Evolutionary conservation across 306 rosid genomes (phyloP), one percentile per base, ranked within the genome.

Genomic region (Senna tora): DNA sequence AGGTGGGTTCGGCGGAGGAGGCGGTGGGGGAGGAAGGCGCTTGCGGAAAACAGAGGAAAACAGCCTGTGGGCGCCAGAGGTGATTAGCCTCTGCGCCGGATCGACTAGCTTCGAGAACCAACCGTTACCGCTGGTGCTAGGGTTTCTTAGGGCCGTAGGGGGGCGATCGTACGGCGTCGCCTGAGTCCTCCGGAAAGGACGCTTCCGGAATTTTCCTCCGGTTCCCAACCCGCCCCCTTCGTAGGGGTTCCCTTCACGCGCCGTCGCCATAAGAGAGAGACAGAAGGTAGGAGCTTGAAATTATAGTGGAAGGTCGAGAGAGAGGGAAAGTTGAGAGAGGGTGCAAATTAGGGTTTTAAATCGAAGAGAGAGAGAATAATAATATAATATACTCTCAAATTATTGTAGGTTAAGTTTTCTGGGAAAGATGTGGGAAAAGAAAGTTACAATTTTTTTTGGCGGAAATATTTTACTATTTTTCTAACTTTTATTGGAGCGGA

Each of bases 81-180:
- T 41, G 75, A 94, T 85, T 54, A 94, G 85, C 71, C 88, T 77
- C 49, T 94, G 99, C 15, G 97, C 97, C 11, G 99, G 99, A 91
- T 91, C 95, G 62, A 91, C 89, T 6, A 93, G 79, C 83, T 88
- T 90, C 36, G 95, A 89, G 66, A 94, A 65, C 99, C 99, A 94
- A 11, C 96, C 95, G 7, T 65, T 69, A 77, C 69, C 59, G 63
- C 39, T 52, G 4, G 55, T 41, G 71, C 56, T 67, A 65, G 92
- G 82, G 87, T 84, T 89, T 67, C 92, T 74, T 7, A 90, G 65
- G 19, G 86, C 73, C 0, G 73, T 28, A 16, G 88, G 83, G 1
- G 96, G 96, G 0, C 99, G 95, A 71, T 91, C 97, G 33, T 94
- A 94, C 56, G 99, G 99, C 81, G 92, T 93, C 75, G 89, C 38